These are phyloP conservation scores for Chlamydomonas reinhardtii DNA, from an alignment of 163 green algal genomes.

Conservation along the genomic window DNA sequence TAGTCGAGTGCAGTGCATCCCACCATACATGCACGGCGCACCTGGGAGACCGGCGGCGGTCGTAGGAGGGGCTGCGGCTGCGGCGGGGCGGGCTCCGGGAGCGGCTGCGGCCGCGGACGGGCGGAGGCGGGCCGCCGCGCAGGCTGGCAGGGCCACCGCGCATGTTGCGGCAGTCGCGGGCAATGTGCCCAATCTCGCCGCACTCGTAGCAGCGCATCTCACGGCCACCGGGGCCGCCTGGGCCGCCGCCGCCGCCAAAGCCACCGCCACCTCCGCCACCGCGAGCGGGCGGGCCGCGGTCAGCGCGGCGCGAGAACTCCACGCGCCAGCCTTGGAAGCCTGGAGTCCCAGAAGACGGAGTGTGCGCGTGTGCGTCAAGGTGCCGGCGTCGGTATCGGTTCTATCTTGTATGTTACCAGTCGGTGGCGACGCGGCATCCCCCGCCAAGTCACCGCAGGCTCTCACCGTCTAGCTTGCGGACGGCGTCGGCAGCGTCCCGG, in stretches of 20 bases:
- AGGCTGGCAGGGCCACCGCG: neutral
- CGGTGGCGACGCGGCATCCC: too few relatives aligned
- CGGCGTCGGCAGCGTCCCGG: constrained; percentile 62
- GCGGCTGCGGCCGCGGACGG: constrained; percentile 18
- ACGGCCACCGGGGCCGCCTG: constrained; percentile 11
- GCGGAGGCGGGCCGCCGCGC: constrained; percentile 1
- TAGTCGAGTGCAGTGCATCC: too few relatives aligned
- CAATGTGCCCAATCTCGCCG: constrained; percentile 66
- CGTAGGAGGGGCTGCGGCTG: constrained; percentile 46
- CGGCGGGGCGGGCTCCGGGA: constrained; percentile 23
- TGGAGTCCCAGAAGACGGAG: neutral
- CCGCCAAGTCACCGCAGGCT: too few relatives aligned
- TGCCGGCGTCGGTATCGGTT: too few relatives aligned
- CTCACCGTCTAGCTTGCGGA: constrained; percentile 60
- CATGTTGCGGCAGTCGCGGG: constrained; percentile 61
- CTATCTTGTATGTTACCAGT: too few relatives aligned
- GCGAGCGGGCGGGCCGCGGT: constrained; percentile 28
- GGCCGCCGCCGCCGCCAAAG: neutral
- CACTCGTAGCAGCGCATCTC: constrained; percentile 65
- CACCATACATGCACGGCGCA: neutral
- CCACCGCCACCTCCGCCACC: constrained; percentile 34
- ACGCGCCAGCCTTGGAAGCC: constrained; percentile 65
- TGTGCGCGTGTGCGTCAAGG: neutral
- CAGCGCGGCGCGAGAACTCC: constrained; percentile 57
- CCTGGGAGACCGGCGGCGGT: constrained; percentile 22